A percentile compares a stretch with the other conserved stretches of the same genome.
These are phyloP conservation scores for Evernia prunastri DNA, from an alignment of 495 filamentous ascomycete species.

Conservation along the genomic window DNA sequence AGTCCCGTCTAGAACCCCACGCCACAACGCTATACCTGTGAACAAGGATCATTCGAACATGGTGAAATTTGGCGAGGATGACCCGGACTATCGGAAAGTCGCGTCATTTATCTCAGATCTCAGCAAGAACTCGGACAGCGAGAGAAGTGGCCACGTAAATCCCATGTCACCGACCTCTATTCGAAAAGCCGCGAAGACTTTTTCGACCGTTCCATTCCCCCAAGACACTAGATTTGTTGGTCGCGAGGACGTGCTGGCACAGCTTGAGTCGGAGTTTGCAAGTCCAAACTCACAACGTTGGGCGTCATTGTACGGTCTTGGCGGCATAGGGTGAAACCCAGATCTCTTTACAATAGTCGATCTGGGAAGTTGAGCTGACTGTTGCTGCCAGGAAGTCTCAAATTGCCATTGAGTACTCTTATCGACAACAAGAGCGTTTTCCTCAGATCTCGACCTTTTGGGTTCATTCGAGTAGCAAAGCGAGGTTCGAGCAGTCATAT, in stretches of 20 bases:
- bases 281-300: constrained; percentile 23
- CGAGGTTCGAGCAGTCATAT: constrained; percentile 36
- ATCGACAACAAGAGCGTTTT: constrained; percentile 25
- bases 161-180: neutral
- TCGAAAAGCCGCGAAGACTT: neutral
- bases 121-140: neutral
- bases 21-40: neutral
- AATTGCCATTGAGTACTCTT: constrained; percentile 38
- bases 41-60: neutral
- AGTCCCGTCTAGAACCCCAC: neutral
- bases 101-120: neutral
- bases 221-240: constrained; percentile 38
- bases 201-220: constrained; percentile 28
- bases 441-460: constrained; percentile 36
- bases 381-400: constrained; percentile 30
- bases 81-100: neutral
- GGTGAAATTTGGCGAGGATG: constrained; percentile 1
- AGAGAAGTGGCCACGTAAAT: neutral
- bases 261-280: constrained; percentile 24
- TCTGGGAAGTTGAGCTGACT: neutral
- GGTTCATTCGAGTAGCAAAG: constrained; percentile 36
- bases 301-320: constrained; percentile 38
- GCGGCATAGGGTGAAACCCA: constrained; percentile 42
- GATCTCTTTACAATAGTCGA: no score
- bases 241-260: constrained; percentile 31